Base-by-base conservation (phyloP, 2,329 filamentous ascomycete genomes). In the Cercospora sojina region DNA sequence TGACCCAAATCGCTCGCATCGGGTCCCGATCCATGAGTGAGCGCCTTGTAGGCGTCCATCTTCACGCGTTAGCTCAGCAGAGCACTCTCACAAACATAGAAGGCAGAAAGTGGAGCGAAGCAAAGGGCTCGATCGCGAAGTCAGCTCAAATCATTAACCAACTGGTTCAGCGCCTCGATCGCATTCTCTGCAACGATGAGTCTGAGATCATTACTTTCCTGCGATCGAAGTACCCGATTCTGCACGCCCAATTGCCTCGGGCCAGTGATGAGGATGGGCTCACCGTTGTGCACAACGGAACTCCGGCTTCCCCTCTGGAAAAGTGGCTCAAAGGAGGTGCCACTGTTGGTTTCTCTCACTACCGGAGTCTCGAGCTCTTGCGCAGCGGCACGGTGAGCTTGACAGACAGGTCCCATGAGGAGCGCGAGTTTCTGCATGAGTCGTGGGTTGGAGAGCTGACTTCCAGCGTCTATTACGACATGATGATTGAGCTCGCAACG, bases 1-100 rank as follows among this genome's bases (percentile, higher is more conserved):
- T 85, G 2, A 90, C 47, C 7, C 79, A 85, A 5, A 81, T 91
- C 27, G 82, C 91, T 27, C 86, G 89, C 0, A 85, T 91, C 5
- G 89, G 89, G 0, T 83, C 81, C 0, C 82, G 82, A 16, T 87
- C 83, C 1, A 86, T 87, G 65, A 87, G 86, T 0, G 81, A 85
- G 31, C 70, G 77, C 1, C 76, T 91, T 0, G 72, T 83, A 8
- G 72, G 73, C 0, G 73, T 84, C n/a, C 88, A 86, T 63, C 80
- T 90, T 5, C 77, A 81, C 0, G 65, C 70, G 0, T 76, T 85
- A 4, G 67, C 70, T 1, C 64, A 73, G 13, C 63, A 69, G 0
- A 70, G 75, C 7, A 70, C 73, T 1, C 74, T 76, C 9, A 85
- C 83, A 1, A 80, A 74, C n/a, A 65, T 74, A 0, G 81, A 84